Evolutionary conservation across 2,329 filamentous ascomycete species (phyloP).

Genomic region (Aureobasidium sp.): DNA sequence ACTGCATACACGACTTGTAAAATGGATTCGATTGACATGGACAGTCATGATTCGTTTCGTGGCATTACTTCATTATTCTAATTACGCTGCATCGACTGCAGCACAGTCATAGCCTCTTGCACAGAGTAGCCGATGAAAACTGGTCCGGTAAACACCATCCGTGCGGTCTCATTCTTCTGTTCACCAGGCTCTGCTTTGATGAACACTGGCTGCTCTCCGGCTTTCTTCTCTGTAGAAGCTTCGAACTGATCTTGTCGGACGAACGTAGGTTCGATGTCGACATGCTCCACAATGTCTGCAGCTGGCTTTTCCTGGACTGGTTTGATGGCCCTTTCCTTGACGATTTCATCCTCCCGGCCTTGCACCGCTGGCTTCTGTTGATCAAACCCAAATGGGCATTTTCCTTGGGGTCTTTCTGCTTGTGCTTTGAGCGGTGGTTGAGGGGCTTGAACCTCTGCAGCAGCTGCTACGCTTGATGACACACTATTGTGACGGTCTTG

Average conservation of each 20-base stretch:
- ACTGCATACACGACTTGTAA: not conserved
- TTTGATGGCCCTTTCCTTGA: not conserved
- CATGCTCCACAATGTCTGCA: not conserved
- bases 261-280: not conserved
- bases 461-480: conserved; percentile 30
- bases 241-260: not conserved
- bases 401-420: conserved; percentile 32
- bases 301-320: not conserved
- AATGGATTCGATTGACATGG: not conserved
- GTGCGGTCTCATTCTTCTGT: conserved; percentile 38
- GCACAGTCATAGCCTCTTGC: conserved; percentile 70
- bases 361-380: not conserved
- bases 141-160: conserved; percentile 84
- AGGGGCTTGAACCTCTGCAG: not conserved
- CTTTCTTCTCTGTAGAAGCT: not conserved
- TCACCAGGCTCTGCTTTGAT: not conserved
- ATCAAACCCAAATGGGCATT: conserved; percentile 49
- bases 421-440: not conserved
- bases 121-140: conserved; percentile 89
- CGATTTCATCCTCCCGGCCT: not conserved
- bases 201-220: not conserved
- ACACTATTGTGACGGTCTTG: conserved; percentile 37
- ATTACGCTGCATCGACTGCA: conserved; percentile 42
- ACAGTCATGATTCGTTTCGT: conserved; percentile 5
- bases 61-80: conserved; percentile 9